phyloP scores from a whole-genome alignment of 371 early-diverging fungal genomes.

The Phascolomyces articulosus region DNA sequence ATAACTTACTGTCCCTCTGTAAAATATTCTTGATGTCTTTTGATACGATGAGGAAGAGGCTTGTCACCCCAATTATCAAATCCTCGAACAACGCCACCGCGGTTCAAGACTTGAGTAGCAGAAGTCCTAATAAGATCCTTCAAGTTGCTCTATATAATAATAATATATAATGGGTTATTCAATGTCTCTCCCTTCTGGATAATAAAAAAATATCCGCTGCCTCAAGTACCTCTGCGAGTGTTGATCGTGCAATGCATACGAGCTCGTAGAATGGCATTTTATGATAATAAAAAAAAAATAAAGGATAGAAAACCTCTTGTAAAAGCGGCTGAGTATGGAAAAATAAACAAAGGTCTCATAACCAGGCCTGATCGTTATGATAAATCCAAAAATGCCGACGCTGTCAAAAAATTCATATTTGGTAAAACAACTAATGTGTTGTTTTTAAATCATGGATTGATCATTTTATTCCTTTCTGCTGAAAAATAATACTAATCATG shows the following conservation, averaged over 20 bases:
- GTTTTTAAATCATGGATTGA: no score
- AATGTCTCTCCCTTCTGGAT: no score
- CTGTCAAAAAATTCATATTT: no score
- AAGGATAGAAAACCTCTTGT: background rate
- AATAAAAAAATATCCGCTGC: no score
- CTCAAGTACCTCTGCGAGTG: constrained; percentile 60
- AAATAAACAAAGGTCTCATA: background rate
- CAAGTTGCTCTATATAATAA: constrained; percentile 51
- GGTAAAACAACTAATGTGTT: no score
- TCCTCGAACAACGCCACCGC: constrained; percentile 79
- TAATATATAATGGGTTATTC: background rate
- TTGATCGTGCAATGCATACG: constrained; percentile 67
- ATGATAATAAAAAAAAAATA: background rate
- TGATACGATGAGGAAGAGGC: constrained; percentile 66
- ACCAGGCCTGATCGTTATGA: no score
- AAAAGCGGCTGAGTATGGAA: no score
- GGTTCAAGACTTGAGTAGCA: constrained; percentile 71
- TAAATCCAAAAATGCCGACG: no score
- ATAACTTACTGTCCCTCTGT: constrained; percentile 63
- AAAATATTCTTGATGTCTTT: constrained; percentile 69
- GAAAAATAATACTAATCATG: no score
- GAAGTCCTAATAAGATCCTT: constrained; percentile 70
- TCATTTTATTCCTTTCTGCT: no score
- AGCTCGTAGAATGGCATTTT: constrained; percentile 76
- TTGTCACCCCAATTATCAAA: constrained; percentile 71